Evolutionary conservation across 768 basidiomycete species (phyloP).

Genomic region (Rhodotorula graminis): DNA sequence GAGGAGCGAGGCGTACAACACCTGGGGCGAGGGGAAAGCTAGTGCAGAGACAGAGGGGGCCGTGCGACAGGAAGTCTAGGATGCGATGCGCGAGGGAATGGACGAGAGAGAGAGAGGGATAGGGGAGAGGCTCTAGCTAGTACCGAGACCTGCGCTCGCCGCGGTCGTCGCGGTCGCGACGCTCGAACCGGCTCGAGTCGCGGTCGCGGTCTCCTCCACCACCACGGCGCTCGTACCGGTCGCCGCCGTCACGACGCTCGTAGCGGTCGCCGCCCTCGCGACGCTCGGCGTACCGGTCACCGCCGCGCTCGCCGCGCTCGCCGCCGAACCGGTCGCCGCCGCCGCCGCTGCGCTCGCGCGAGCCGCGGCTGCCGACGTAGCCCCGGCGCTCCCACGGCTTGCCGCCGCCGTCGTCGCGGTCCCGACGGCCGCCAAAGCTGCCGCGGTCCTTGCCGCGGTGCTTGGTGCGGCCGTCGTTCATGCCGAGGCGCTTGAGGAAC

Average conservation of each 20-base stretch:
- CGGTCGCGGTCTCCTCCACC: too few relatives aligned
- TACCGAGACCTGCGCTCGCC: not conserved
- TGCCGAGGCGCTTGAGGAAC: slow-evolving; percentile 53
- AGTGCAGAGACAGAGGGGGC: too few relatives aligned
- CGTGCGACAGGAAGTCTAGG: too few relatives aligned
- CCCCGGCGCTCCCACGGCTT: not conserved
- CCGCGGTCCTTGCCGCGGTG: slow-evolving; percentile 1
- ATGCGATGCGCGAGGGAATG: too few relatives aligned
- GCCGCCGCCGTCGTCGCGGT: not conserved
- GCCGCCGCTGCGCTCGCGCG: not conserved
- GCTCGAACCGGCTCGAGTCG: too few relatives aligned
- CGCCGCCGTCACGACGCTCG: too few relatives aligned
- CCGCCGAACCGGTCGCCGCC: not conserved
- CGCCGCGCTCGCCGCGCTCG: not conserved
- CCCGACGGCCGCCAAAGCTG: not conserved
- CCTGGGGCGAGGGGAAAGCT: too few relatives aligned
- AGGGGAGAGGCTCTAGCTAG: not conserved
- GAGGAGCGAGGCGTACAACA: too few relatives aligned
- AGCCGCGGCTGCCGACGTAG: not conserved
- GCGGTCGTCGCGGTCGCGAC: not conserved
- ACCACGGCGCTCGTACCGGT: too few relatives aligned
- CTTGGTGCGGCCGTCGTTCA: slow-evolving; percentile 40
- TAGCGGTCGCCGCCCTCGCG: not conserved
- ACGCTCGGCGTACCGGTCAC: not conserved
- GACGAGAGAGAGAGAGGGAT: not conserved